Evolutionary conservation across 2,329 filamentous ascomycete species (phyloP).

Genomic region (Diplodia mutila): DNA sequence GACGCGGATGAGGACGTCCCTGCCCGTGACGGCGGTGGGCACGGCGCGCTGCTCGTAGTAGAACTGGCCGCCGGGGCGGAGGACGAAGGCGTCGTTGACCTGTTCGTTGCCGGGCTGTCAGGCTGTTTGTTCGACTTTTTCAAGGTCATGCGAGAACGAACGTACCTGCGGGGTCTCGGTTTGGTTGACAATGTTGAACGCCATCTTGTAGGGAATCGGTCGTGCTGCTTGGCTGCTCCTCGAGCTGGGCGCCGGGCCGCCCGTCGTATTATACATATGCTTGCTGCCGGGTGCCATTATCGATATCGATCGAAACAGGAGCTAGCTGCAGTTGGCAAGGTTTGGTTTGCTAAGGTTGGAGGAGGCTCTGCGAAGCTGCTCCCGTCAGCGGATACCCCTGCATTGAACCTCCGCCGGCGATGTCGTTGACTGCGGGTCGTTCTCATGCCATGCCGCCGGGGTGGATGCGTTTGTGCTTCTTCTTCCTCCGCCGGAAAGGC

Average conservation of each 20-base stretch:
- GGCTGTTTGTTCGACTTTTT: not conserved
- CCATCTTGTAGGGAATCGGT: not conserved
- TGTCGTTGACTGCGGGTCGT: not conserved
- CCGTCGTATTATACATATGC: not conserved
- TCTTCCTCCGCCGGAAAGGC: not conserved
- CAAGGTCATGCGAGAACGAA: not conserved
- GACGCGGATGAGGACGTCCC: slow-evolving; percentile 63
- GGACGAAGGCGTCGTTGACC: not conserved
- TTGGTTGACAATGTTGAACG: not conserved
- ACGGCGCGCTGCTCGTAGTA: not conserved
- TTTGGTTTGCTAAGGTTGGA: not conserved
- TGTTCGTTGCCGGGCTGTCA: not conserved
- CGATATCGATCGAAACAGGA: not conserved
- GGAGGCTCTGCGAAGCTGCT: not conserved
- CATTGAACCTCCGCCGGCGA: not conserved
- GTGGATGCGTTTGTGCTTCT: not conserved
- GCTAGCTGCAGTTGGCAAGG: not conserved
- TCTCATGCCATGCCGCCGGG: not conserved
- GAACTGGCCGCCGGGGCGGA: not conserved
- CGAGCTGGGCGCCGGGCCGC: not conserved
- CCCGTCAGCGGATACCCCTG: not conserved
- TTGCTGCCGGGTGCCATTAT: not conserved
- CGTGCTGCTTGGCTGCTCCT: not conserved
- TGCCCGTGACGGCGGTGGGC: not conserved
- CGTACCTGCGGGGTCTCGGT: not conserved